Evolutionary conservation across 768 basidiomycete species (phyloP).

Genomic region (Hemileccinum rubropunctum): DNA sequence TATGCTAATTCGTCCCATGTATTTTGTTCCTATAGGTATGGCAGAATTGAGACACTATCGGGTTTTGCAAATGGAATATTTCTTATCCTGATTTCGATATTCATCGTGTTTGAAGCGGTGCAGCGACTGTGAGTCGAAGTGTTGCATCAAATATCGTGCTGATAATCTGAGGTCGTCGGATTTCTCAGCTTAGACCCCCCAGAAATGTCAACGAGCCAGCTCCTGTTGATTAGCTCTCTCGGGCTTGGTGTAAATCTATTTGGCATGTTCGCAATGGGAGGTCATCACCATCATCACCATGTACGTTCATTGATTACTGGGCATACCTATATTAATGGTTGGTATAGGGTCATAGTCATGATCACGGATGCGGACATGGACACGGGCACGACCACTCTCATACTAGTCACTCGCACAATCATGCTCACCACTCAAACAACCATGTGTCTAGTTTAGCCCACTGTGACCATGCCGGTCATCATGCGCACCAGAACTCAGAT

Average conservation of each 20-base stretch:
- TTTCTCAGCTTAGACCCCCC: conserved; percentile 78
- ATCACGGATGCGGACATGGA: conserved; percentile 15
- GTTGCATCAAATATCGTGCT: conserved; percentile 19
- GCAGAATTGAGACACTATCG: conserved; percentile 94
- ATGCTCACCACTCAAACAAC: conserved; percentile 22
- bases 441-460: conserved; percentile 14
- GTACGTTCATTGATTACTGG: conserved; percentile 38
- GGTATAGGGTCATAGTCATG: conserved; percentile 18
- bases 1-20: not conserved
- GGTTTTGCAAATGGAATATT: conserved; percentile 98
- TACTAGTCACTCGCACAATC: conserved; percentile 30
- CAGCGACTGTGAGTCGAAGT: conserved; percentile 70
- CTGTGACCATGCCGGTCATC: conserved; percentile 17
- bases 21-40: conserved; percentile 56
- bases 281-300: conserved; percentile 76
- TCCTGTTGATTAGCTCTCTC: conserved; percentile 83
- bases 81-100: conserved; percentile 89
- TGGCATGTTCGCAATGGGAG: conserved; percentile 99
- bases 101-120: conserved; percentile 97
- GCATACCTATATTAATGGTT: not conserved
- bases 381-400: conserved; percentile 35
- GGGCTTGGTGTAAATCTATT: conserved; percentile 94
- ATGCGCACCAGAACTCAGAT: conserved; percentile 19
- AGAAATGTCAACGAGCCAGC: conserved; percentile 95
- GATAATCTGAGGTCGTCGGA: not conserved